These are phyloP conservation scores for Wickerhamiella azymoides DNA, from an alignment of 805 yeast species.

Conservation along the genomic window DNA sequence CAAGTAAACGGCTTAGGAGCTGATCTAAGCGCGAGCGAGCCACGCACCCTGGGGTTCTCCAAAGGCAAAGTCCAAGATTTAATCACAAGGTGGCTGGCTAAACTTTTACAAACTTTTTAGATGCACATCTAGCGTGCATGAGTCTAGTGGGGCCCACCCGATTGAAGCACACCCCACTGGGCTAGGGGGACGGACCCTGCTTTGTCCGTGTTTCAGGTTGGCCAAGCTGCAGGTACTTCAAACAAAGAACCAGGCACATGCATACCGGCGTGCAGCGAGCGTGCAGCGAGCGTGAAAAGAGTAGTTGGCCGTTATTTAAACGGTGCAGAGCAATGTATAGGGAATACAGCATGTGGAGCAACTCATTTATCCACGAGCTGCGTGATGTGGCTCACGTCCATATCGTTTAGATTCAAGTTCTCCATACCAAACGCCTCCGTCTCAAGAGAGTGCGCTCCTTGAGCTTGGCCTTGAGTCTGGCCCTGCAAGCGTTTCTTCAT, in stretches of 20 bases:
- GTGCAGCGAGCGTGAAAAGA: too few relatives aligned
- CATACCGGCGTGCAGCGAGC: too few relatives aligned
- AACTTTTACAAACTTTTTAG: too few relatives aligned
- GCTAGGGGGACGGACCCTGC: background rate
- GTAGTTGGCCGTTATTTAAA: too few relatives aligned
- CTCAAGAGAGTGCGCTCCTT: background rate
- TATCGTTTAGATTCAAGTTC: background rate
- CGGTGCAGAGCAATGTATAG: background rate
- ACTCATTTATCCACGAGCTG: slow-evolving; percentile 1
- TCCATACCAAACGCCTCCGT: background rate
- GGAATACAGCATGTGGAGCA: background rate
- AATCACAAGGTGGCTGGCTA: too few relatives aligned
- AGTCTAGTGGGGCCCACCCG: background rate
- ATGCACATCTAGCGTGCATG: too few relatives aligned
- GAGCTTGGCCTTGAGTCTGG: background rate
- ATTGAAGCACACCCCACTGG: too few relatives aligned
- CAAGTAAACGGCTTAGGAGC: background rate
- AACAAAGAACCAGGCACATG: background rate
- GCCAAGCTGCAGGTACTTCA: background rate
- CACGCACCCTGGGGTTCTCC: too few relatives aligned
- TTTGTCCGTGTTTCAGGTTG: background rate
- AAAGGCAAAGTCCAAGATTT: too few relatives aligned
- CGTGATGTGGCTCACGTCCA: slow-evolving; percentile 9
- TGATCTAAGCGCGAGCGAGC: background rate
- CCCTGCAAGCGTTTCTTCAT: background rate